Base-by-base conservation (phyloP, 148 eudicot genomes). In the Persicaria maculosa region DNA sequence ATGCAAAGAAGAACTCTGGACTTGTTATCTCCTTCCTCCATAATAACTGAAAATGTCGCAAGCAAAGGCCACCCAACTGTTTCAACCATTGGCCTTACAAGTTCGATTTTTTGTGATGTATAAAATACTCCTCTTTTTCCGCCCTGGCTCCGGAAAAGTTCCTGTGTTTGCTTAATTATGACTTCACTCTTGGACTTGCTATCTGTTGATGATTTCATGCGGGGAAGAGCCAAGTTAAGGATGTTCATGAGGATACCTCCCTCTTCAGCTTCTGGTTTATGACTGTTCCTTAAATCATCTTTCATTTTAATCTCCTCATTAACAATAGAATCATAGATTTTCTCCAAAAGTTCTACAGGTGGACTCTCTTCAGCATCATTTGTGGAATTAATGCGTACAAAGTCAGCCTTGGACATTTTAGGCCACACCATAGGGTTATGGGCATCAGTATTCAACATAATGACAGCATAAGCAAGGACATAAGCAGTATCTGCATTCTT, bases 401-500 rank as follows among this genome's bases (percentile, higher is more conserved):
- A 95, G 79, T 95, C 97, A 76, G 83, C 88, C 84, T 95, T 95
- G 47, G 97, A 88, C 98, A 95, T 95, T 87, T 88, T 95, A 68
- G 97, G 88, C 90, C 92, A 90, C 76, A 95, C 97, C 87, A 90
- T 83, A 77, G 98, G 97, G 82, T 95, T 95, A 83, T 95, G 98
- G 79, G 97, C 98, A 87, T 95, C 98, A 19, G 97, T 95, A 78
- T 95, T 95, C 80, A 95, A 80, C 98, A 95, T 84, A 81, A 95
- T 95, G 85, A 92, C 98, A 48, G 98, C 98, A 90, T 95, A 95
- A 67, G 98, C 98, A 79, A 95, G 96, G 73, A 95, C 89, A 86
- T 95, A 95, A 50, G 98, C 98, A n/a, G 93, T 90, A 81, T 92
- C 98, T 55, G 98, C 98, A 83, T 90, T 90, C 96, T 92, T 95